A percentile compares a stretch with the other conserved stretches of the same genome.
Conservation (phyloP, 257 asterid genomes). For the Solanum bulbocastanum region DNA sequence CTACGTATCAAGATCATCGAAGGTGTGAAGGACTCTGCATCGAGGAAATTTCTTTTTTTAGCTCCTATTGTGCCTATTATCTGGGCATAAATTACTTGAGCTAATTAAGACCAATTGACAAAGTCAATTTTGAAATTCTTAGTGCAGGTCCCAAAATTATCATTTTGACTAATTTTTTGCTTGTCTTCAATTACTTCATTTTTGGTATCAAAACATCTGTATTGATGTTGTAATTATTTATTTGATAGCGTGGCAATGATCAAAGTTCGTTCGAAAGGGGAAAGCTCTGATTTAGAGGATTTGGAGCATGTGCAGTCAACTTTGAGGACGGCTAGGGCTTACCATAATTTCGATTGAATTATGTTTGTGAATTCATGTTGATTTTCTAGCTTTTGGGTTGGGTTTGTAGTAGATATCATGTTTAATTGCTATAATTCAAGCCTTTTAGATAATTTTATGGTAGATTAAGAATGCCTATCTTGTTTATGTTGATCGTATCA, state of each 20-base stretch:
- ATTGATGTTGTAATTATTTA: not conserved
- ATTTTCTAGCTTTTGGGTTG: not conserved
- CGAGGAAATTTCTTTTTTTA: too few relatives aligned
- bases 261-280: not conserved
- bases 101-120: not conserved
- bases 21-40: not conserved
- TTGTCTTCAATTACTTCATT: not conserved
- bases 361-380: not conserved
- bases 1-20: not conserved
- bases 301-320: not conserved
- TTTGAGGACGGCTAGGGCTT: too few relatives aligned
- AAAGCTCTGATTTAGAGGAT: not conserved
- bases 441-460: not conserved
- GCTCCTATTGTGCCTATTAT: not conserved
- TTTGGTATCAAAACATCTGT: not conserved
- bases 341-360: too few relatives aligned
- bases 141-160: not conserved
- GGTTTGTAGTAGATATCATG: not conserved
- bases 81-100: not conserved
- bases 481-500: not conserved
- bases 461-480: not conserved
- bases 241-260: not conserved
- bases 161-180: not conserved
- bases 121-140: too few relatives aligned
- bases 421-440: not conserved